Conservation (phyloP, 2,329 filamentous ascomycete genomes). For the Penicillium fuscoglaucum region DNA sequence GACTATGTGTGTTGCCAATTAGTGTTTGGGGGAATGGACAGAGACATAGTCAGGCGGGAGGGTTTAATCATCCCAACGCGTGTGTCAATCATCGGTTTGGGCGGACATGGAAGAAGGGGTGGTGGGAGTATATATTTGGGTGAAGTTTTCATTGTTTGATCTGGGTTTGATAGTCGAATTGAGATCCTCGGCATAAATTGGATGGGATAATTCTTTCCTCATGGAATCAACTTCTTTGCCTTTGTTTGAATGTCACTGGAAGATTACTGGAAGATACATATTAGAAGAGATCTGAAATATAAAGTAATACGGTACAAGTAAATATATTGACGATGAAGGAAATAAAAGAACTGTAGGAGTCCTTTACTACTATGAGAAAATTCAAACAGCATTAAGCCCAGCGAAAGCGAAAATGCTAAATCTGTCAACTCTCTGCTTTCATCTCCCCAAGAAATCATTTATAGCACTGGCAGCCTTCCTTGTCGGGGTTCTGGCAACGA, state of each 20-base stretch:
- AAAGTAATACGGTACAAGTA: background rate
- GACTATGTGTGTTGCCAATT: constrained; percentile 84
- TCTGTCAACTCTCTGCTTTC: background rate
- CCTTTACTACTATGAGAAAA: background rate
- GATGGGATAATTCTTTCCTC: background rate
- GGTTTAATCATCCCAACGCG: constrained; percentile 27
- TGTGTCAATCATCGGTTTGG: constrained; percentile 39
- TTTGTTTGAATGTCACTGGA: no score
- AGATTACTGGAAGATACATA: no score
- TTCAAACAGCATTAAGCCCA: no score
- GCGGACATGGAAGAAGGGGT: constrained; percentile 36
- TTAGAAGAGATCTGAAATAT: no score
- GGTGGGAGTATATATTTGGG: constrained; percentile 32
- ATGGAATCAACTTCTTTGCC: no score
- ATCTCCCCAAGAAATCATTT: background rate
- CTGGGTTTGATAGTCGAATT: background rate
- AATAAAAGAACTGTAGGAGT: background rate
- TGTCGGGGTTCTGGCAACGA: constrained; percentile 4
- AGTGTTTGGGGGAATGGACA: constrained; percentile 55
- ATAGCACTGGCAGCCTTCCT: constrained; percentile 7
- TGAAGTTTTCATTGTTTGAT: constrained; percentile 1
- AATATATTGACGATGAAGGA: background rate
- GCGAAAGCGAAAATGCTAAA: background rate
- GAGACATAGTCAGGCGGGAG: constrained; percentile 33
- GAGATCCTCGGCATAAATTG: no score